phyloP scores from a whole-genome alignment of 106 monocot species.

The Alisma plantagoaquatica region DNA sequence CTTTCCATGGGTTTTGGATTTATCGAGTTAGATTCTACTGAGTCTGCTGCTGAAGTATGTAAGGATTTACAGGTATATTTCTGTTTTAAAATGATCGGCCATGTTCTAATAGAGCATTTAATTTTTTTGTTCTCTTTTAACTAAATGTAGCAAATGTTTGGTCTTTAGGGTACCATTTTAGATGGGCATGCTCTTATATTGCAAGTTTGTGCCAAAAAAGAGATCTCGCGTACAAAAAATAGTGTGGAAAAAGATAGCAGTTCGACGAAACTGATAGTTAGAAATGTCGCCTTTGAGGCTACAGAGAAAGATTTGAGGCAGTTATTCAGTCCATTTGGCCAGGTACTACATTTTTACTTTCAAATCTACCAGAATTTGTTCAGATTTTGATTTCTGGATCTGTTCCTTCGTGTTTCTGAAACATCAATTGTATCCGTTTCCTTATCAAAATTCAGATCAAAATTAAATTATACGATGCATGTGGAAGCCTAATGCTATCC shows the following conservation, averaged over 20 bases:
- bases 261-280: conserved; percentile 77
- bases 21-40: conserved; percentile 84
- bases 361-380: too few species aligned
- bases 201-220: conserved; percentile 82
- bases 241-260: conserved; percentile 65
- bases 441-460: too few species aligned
- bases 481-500: too few species aligned
- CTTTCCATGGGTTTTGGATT: conserved; percentile 97
- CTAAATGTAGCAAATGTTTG: too few species aligned
- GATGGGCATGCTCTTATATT: conserved; percentile 95
- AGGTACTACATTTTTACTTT: conserved; percentile 67
- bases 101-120: too few species aligned
- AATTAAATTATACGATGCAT: too few species aligned
- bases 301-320: conserved; percentile 85
- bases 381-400: too few species aligned
- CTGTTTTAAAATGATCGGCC: background rate
- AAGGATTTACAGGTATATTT: conserved; percentile 61
- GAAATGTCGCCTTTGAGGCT: conserved; percentile 99
- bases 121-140: too few species aligned
- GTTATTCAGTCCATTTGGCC: conserved; percentile 92
- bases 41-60: conserved; percentile 67
- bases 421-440: too few species aligned
- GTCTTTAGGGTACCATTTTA: conserved; percentile 70
- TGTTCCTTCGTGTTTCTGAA: too few species aligned
- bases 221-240: conserved; percentile 28